phyloP scores from a whole-genome alignment of 768 basidiomycete genomes.

The Dentipellis sp. region DNA sequence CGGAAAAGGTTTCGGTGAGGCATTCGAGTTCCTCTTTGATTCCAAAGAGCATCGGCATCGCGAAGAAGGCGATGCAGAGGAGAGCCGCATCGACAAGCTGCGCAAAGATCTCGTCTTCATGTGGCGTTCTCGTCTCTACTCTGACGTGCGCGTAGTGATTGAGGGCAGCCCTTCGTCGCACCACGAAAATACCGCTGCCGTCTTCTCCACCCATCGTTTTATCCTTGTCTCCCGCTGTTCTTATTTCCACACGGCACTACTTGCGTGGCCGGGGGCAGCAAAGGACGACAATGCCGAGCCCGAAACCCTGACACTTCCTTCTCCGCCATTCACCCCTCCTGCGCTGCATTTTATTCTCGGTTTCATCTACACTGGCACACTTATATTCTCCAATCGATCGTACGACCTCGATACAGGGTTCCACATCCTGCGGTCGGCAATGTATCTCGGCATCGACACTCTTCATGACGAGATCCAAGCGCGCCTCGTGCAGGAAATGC shows the following conservation, averaged over 20 bases:
- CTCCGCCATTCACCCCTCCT: constrained; percentile 91
- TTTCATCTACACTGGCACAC: constrained; percentile 91
- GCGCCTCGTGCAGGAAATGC: constrained; percentile 79
- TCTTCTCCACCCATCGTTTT: constrained; percentile 91
- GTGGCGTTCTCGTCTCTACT: constrained; percentile 93
- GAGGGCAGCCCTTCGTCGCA: constrained; percentile 54
- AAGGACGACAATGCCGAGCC: constrained; percentile 31
- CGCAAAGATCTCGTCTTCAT: constrained; percentile 92
- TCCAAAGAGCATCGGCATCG: constrained; percentile 26
- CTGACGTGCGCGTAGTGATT: constrained; percentile 80
- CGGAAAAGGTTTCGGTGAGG: constrained; percentile 79
- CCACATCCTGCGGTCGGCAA: constrained; percentile 75
- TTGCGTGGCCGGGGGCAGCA: constrained; percentile 45
- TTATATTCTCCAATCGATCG: constrained; percentile 84
- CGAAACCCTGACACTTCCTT: constrained; percentile 63
- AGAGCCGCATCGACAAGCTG: constrained; percentile 69
- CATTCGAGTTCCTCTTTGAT: constrained; percentile 84
- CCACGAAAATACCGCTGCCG: constrained; percentile 63
- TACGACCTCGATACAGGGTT: constrained; percentile 92
- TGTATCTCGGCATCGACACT: constrained; percentile 66
- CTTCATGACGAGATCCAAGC: constrained; percentile 77
- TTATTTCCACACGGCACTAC: constrained; percentile 79
- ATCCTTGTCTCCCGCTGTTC: constrained; percentile 83
- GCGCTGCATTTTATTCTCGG: constrained; percentile 91
- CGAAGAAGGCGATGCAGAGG: constrained; percentile 39